Conservation (phyloP, 495 filamentous ascomycete genomes). For the Neurospora sp. region DNA sequence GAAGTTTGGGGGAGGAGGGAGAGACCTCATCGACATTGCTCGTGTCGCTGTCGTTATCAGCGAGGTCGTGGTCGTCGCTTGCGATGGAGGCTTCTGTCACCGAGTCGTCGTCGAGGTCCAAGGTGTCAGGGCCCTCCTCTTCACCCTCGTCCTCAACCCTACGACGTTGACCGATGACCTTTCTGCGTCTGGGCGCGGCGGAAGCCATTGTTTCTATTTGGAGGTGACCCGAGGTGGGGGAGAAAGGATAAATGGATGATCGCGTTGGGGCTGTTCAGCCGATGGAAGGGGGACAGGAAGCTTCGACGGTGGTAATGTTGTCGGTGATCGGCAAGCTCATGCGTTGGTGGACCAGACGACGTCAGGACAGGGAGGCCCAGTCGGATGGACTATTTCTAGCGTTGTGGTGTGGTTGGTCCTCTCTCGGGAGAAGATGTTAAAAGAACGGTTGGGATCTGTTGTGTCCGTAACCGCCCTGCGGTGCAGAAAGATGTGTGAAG, state of each 20-base stretch:
- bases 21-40: conserved; percentile 54
- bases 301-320: conserved; percentile 10
- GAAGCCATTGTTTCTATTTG: conserved; percentile 19
- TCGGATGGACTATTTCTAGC: neutral
- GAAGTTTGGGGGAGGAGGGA: conserved; percentile 34
- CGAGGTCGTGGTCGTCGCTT: conserved; percentile 65
- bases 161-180: conserved; percentile 65
- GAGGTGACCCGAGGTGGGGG: conserved; percentile 4
- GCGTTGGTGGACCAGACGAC: conserved; percentile 8
- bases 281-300: conserved; percentile 14
- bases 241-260: neutral
- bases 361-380: neutral
- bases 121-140: conserved; percentile 54
- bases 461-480: conserved; percentile 22
- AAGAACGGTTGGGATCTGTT: conserved; percentile 1
- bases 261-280: conserved; percentile 6
- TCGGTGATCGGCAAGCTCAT: conserved; percentile 12
- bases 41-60: conserved; percentile 64
- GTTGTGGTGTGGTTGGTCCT: conserved; percentile 2
- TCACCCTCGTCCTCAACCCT: conserved; percentile 72
- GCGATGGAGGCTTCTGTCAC: conserved; percentile 68
- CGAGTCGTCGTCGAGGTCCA: conserved; percentile 70
- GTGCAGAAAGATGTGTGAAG: conserved; percentile 7
- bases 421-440: neutral
- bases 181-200: conserved; percentile 46